Conservation (phyloP, 108 stramenopile species). For the Epithemia pelagica region DNA sequence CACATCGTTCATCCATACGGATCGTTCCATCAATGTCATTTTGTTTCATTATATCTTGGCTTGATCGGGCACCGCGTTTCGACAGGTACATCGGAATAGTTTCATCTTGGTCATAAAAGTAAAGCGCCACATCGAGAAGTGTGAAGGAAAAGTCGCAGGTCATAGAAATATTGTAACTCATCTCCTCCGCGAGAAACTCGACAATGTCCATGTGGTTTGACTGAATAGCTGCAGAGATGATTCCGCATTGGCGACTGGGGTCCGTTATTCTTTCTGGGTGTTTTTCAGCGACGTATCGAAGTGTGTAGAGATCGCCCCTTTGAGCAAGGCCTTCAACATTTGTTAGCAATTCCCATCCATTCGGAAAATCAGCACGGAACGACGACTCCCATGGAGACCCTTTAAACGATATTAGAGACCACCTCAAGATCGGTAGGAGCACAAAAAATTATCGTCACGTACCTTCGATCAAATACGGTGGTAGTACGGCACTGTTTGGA, state of each 20-base stretch:
- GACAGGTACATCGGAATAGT: not conserved
- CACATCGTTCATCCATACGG: not conserved
- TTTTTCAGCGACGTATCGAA: not conserved
- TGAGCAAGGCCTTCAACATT: not conserved
- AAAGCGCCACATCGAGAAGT: not conserved
- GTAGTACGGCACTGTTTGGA: conserved; percentile 34
- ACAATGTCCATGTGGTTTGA: not conserved
- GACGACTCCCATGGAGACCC: conserved; percentile 21
- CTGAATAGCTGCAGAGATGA: not conserved
- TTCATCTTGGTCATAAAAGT: not conserved
- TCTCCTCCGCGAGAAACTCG: not conserved
- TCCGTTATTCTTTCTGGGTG: not conserved
- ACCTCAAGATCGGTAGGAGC: no score
- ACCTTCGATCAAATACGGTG: conserved; percentile 50
- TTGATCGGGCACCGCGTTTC: not conserved
- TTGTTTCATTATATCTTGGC: not conserved
- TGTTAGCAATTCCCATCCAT: not conserved
- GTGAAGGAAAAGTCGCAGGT: not conserved
- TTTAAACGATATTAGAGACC: no score
- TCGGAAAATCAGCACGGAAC: not conserved
- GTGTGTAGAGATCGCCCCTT: not conserved
- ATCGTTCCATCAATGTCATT: not conserved
- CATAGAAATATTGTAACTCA: not conserved
- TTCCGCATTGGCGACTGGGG: not conserved
- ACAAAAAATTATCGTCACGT: no score